These are phyloP conservation scores for Aureobasidium namibiae DNA, from an alignment of 2,329 filamentous ascomycete species.

Conservation along the genomic window DNA sequence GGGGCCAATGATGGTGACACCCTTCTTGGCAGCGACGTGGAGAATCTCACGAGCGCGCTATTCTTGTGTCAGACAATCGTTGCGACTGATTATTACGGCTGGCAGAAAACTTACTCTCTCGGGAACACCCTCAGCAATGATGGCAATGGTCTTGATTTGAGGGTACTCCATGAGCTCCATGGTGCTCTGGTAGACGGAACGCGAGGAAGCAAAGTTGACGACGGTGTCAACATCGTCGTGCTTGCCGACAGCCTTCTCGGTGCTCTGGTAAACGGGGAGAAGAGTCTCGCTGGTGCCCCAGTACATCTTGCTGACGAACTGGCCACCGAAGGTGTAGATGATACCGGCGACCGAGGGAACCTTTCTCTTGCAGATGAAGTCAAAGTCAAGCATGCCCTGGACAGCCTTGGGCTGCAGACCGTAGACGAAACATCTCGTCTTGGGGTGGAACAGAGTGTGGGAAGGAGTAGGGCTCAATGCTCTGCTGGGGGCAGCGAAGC, in stretches of 20 bases:
- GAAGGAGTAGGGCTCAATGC: conserved; percentile 79
- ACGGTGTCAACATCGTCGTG: conserved; percentile 95
- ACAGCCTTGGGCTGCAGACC: conserved; percentile 82
- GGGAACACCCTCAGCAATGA: conserved; percentile 98
- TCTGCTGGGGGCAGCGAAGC: conserved; percentile 87
- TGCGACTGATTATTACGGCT: background rate
- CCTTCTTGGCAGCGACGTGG: conserved; percentile 95
- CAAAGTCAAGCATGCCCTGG: conserved; percentile 77
- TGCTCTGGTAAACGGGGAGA: conserved; percentile 93
- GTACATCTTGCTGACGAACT: conserved; percentile 99
- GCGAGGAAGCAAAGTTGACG: conserved; percentile 98
- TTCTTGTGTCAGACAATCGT: conserved; percentile 6
- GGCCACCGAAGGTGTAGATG: conserved; percentile 99
- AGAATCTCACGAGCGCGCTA: conserved; percentile 96
- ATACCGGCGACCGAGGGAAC: conserved; percentile 96
- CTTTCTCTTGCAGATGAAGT: conserved; percentile 99
- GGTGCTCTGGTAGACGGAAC: conserved; percentile 96
- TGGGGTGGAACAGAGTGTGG: conserved; percentile 95
- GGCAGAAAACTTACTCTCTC: conserved; percentile 68
- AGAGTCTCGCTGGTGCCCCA: conserved; percentile 99
- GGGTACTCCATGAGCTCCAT: conserved; percentile 97
- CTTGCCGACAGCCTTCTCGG: conserved; percentile 88
- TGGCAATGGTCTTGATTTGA: conserved; percentile 97
- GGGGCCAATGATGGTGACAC: conserved; percentile 96
- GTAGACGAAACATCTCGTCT: conserved; percentile 99